Percentiles rank a stretch among this genome's conserved stretches.
Evolutionary conservation across 345 rosid species (phyloP).

Genomic region (Eucalyptus leucophloia): DNA sequence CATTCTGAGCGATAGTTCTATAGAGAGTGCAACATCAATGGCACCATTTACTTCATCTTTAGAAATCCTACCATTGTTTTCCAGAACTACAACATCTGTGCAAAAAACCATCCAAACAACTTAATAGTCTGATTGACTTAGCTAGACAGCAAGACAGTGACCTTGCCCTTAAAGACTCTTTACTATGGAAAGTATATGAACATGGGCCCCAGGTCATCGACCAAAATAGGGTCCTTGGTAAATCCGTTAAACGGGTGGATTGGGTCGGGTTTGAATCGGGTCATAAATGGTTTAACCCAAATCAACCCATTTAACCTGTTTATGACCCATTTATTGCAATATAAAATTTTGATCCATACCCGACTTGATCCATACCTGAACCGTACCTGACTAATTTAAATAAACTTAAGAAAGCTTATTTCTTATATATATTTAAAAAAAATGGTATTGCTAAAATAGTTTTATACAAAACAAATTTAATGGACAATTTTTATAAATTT

Average conservation of each 20-base stretch:
- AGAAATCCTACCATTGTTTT: slow-evolving; percentile 42
- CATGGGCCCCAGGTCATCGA: rapidly evolving
- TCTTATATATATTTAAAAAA: no score
- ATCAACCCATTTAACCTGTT: rapidly evolving
- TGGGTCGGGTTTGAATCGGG: rapidly evolving
- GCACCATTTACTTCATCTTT: slow-evolving; percentile 49
- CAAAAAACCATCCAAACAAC: slow-evolving; percentile 16
- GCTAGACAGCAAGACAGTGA: rapidly evolving
- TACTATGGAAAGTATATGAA: background rate
- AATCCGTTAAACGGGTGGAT: rapidly evolving
- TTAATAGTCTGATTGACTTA: background rate
- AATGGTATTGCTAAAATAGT: no score
- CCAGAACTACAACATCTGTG: slow-evolving; percentile 34
- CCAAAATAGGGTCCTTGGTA: background rate
- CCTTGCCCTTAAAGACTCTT: background rate
- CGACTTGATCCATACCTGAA: no score
- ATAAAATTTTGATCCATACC: no score
- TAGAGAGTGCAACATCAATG: slow-evolving; percentile 39
- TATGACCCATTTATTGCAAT: no score
- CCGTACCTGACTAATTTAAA: rapidly evolving
- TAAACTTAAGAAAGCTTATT: no score
- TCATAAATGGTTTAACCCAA: rapidly evolving
- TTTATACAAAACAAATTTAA: no score
- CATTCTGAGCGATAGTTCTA: slow-evolving; percentile 47
- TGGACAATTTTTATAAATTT: no score